Conservation (phyloP, 768 basidiomycete genomes). For the Boletus eberwhitei region DNA sequence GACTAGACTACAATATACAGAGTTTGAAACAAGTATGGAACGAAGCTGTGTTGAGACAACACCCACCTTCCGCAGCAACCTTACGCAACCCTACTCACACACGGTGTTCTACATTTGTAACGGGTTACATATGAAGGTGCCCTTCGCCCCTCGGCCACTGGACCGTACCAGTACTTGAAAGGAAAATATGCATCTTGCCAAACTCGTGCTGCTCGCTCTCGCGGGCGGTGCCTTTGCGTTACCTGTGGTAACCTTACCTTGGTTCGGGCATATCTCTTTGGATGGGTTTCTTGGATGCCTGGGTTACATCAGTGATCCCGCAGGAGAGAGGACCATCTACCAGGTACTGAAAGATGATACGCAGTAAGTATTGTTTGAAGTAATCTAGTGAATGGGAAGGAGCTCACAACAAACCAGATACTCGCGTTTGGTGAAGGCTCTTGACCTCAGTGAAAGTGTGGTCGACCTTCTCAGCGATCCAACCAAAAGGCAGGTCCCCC, state of each 20-base stretch:
- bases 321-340: constrained; percentile 9
- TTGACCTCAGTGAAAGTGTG: constrained; percentile 14
- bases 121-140: background rate
- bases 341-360: constrained; percentile 10
- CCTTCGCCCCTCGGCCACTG: background rate
- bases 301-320: background rate
- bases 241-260: constrained; percentile 18
- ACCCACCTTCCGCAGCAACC: background rate
- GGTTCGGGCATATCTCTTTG: constrained; percentile 23
- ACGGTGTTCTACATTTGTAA: background rate
- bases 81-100: too few relatives aligned
- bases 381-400: background rate
- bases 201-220: constrained; percentile 10
- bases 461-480: constrained; percentile 9
- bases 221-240: constrained; percentile 14
- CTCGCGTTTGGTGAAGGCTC: constrained; percentile 11
- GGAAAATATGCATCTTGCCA: constrained; percentile 16
- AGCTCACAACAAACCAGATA: constrained; percentile 3
- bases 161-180: background rate
- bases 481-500: constrained; percentile 7
- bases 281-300: constrained; percentile 6
- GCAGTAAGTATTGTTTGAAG: constrained; percentile 3
- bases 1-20: too few relatives aligned
- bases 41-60: background rate
- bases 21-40: background rate